Evolutionary conservation across 2,329 filamentous ascomycete genomes (phyloP).

Genomic region (Leptographium galeiforme): DNA sequence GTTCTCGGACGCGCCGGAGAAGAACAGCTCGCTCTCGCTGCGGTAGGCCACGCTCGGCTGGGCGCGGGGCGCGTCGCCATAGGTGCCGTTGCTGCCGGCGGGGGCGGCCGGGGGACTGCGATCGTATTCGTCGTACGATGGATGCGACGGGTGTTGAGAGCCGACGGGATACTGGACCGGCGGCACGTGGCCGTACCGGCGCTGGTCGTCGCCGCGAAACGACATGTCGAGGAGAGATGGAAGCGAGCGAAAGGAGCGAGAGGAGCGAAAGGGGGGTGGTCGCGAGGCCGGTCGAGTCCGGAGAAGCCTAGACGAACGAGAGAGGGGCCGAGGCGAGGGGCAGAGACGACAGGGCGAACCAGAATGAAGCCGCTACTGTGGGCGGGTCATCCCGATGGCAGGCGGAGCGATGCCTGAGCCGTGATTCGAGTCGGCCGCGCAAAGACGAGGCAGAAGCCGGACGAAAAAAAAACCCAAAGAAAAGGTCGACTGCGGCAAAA

Average conservation of each 20-base stretch:
- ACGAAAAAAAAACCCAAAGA: not conserved
- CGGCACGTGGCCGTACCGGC: slow-evolving; percentile 53
- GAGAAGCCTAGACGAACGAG: too few relatives aligned
- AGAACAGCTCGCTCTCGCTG: slow-evolving; percentile 50
- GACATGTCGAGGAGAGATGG: slow-evolving; percentile 35
- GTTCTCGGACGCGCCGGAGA: slow-evolving; percentile 32
- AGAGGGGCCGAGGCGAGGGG: too few relatives aligned
- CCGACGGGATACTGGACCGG: slow-evolving; percentile 49
- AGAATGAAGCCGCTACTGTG: not conserved
- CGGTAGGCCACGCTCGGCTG: slow-evolving; percentile 10
- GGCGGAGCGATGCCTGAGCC: not conserved
- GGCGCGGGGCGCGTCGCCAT: slow-evolving; percentile 25
- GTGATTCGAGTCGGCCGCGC: not conserved
- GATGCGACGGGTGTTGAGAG: slow-evolving; percentile 16
- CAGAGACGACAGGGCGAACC: too few relatives aligned
- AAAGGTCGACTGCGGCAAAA: not conserved
- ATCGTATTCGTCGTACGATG: slow-evolving; percentile 12
- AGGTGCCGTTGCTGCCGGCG: slow-evolving; percentile 60
- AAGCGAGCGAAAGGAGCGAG: not conserved
- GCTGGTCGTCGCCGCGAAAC: slow-evolving; percentile 48
- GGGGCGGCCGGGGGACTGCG: slow-evolving; percentile 22
- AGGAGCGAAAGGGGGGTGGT: not conserved
- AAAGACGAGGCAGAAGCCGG: too few relatives aligned
- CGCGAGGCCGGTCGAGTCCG: not conserved
- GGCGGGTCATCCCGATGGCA: not conserved